Percentiles rank a stretch among this genome's conserved stretches.
Conservation (phyloP, 176 grass and related monocot genomes). For the Phoenix dactylifera region DNA sequence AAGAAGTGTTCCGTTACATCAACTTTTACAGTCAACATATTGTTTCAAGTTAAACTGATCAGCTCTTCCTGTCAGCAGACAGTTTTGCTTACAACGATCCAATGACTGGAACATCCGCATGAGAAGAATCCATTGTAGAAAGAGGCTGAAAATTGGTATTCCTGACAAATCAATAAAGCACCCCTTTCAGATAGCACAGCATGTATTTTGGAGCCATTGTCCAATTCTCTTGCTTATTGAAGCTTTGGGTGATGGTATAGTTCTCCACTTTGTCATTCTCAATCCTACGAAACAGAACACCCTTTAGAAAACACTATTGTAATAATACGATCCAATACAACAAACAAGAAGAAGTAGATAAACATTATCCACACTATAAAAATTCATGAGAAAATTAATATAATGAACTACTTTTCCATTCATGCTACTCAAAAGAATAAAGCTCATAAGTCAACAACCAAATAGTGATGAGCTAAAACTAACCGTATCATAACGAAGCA, state of each 20-base stretch:
- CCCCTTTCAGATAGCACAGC: constrained; percentile 86
- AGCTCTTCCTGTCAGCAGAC: neutral
- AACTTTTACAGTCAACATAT: too few relatives aligned
- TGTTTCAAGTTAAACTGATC: neutral
- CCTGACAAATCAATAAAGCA: constrained; percentile 84
- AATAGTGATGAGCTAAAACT: too few relatives aligned
- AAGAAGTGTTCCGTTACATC: too few relatives aligned
- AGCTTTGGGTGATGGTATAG: constrained; percentile 87
- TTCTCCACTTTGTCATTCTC: constrained; percentile 92
- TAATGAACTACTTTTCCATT: too few relatives aligned
- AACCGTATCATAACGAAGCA: too few relatives aligned
- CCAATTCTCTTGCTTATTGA: constrained; percentile 85
- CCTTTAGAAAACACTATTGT: neutral
- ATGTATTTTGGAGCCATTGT: constrained; percentile 87
- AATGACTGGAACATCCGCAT: constrained; percentile 2
- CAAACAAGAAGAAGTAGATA: neutral
- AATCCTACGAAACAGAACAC: constrained; percentile 46
- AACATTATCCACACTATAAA: neutral
- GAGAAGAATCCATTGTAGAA: constrained; percentile 23
- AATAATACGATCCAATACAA: neutral
- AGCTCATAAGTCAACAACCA: too few relatives aligned
- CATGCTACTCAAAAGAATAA: too few relatives aligned
- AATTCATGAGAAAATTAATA: too few relatives aligned
- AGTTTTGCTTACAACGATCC: neutral
- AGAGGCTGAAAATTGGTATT: constrained; percentile 70